phyloP scores from a whole-genome alignment of 2,329 filamentous ascomycete genomes.

The Aspergillus sp. region DNA sequence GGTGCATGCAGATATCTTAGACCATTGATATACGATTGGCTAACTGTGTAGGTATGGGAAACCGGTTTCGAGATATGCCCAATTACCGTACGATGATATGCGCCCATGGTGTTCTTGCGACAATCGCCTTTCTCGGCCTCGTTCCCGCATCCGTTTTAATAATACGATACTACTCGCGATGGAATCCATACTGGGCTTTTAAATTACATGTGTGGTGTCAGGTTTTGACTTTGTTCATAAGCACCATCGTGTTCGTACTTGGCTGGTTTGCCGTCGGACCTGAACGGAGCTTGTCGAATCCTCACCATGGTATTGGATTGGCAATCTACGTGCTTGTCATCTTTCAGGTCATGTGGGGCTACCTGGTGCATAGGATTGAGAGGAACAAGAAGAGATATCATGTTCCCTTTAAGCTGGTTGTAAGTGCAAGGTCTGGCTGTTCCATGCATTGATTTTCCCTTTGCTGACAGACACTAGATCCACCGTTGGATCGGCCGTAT shows the following conservation, averaged over 20 bases:
- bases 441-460: not conserved
- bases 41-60: conserved; percentile 53
- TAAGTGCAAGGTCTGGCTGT: conserved; percentile 25
- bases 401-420: conserved; percentile 53
- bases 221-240: conserved; percentile 52
- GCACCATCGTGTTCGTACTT: conserved; percentile 56
- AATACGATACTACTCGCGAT: conserved; percentile 54
- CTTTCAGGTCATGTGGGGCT: conserved; percentile 53
- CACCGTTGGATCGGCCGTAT: conserved; percentile 83
- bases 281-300: conserved; percentile 55
- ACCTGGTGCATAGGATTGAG: conserved; percentile 48
- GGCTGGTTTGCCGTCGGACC: conserved; percentile 60
- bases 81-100: conserved; percentile 54
- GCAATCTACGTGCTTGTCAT: conserved; percentile 57
- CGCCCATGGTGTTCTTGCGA: conserved; percentile 55
- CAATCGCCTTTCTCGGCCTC: conserved; percentile 55
- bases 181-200: conserved; percentile 48
- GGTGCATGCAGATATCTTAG: conserved; percentile 11
- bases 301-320: conserved; percentile 60
- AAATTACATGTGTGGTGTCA: conserved; percentile 59
- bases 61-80: conserved; percentile 54
- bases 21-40: not conserved
- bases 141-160: conserved; percentile 55
- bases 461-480: conserved; percentile 44
- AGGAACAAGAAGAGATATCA: conserved; percentile 48